Evolutionary conservation across 2,329 filamentous ascomycete genomes (phyloP).

Genomic region (Whalleya microplaca): DNA sequence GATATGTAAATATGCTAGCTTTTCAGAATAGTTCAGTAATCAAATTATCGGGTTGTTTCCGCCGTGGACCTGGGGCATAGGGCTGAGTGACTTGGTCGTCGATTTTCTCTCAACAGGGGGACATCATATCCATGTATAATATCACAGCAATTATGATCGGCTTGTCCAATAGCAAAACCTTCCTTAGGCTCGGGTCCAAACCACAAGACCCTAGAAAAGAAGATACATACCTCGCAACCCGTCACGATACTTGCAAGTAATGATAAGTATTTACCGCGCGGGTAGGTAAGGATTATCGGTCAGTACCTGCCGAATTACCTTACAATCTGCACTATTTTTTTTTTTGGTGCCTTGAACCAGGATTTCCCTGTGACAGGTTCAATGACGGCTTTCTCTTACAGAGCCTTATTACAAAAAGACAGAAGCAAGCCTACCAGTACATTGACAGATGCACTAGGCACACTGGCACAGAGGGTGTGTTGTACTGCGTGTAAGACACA

Average conservation of each 20-base stretch:
- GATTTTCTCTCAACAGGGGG: slow-evolving; percentile 11
- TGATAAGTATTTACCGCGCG: neutral
- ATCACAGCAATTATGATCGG: slow-evolving; percentile 18
- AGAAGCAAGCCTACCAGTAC: neutral
- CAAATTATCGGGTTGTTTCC: neutral
- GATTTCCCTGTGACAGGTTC: neutral
- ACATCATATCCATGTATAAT: slow-evolving; percentile 22
- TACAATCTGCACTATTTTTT: no score
- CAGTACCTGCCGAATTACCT: neutral
- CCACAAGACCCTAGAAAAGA: slow-evolving; percentile 4
- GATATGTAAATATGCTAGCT: no score
- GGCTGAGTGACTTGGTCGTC: slow-evolving; percentile 18
- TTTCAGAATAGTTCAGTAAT: no score
- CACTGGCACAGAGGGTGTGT: neutral
- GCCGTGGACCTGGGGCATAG: slow-evolving; percentile 17
- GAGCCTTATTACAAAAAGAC: neutral
- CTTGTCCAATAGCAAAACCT: slow-evolving; percentile 16
- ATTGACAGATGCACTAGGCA: neutral
- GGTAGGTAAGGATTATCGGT: neutral
- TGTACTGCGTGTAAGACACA: slow-evolving; percentile 2
- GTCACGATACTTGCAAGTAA: neutral
- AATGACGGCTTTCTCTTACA: neutral
- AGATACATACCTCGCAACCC: neutral
- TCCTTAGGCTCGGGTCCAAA: slow-evolving; percentile 23
- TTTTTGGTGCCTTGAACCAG: neutral